phyloP scores from a whole-genome alignment of 768 basidiomycete species.

The Megacollybia marginata region DNA sequence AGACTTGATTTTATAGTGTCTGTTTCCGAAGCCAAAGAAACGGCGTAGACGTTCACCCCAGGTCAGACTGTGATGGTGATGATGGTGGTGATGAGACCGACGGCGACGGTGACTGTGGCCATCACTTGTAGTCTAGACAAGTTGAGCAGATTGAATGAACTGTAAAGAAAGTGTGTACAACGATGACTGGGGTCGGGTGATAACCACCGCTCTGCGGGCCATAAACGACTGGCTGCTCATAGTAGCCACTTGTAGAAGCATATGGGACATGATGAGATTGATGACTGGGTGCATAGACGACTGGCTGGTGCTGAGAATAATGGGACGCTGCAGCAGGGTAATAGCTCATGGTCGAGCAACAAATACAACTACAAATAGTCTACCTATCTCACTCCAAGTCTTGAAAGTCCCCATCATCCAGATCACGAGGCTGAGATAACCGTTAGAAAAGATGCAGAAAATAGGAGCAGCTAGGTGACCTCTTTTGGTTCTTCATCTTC shows the following conservation, averaged over 20 bases:
- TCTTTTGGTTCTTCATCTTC: conserved; percentile 98
- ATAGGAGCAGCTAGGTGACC: conserved; percentile 31
- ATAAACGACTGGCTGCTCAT: conserved; percentile 13
- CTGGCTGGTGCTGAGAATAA: conserved; percentile 3
- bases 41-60: conserved; percentile 41
- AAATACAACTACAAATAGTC: neutral
- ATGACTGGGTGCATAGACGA: conserved; percentile 7
- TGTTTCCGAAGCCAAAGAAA: conserved; percentile 44
- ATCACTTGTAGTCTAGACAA: neutral
- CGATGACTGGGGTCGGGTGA: conserved; percentile 11
- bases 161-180: conserved; percentile 4
- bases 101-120: neutral
- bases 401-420: conserved; percentile 89
- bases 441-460: conserved; percentile 4
- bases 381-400: conserved; percentile 48
- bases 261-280: conserved; percentile 1
- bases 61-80: conserved; percentile 20
- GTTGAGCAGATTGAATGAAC: neutral
- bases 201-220: conserved; percentile 13
- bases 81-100: conserved; percentile 2
- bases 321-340: conserved; percentile 14
- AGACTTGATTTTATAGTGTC: conserved; percentile 33
- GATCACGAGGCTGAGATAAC: conserved; percentile 67
- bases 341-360: conserved; percentile 11
- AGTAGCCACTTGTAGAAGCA: conserved; percentile 10